Evolutionary conservation across 805 yeast species (phyloP).

Genomic region (Ogataea zsoltii): DNA sequence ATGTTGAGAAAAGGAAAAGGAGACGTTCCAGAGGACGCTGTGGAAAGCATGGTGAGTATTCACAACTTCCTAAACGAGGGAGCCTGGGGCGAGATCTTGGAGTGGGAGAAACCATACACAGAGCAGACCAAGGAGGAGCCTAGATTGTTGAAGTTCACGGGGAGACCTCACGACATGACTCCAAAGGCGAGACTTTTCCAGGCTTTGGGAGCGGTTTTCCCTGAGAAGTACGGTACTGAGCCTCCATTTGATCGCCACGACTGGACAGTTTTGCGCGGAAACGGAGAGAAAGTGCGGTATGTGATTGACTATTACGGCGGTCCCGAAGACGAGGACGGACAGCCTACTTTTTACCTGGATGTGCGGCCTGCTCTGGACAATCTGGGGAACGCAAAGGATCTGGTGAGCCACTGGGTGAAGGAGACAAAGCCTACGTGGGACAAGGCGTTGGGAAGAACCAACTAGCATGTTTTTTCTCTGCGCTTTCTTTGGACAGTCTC

Average conservation of each 20-base stretch:
- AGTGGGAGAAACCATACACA: conserved; percentile 85
- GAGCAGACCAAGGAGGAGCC: conserved; percentile 59
- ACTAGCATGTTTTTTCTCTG: too few relatives aligned
- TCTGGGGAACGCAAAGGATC: conserved; percentile 60
- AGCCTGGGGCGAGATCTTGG: conserved; percentile 91
- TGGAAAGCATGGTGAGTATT: conserved; percentile 94
- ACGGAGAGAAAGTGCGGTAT: conserved; percentile 77
- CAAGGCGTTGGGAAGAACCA: conserved; percentile 62
- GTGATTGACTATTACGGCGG: conserved; percentile 97
- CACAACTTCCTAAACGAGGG: conserved; percentile 97
- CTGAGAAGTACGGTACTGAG: conserved; percentile 66
- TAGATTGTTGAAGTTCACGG: conserved; percentile 81
- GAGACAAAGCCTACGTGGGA: conserved; percentile 59
- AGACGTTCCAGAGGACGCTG: conserved; percentile 92
- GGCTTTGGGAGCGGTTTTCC: conserved; percentile 66
- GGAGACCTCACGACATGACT: conserved; percentile 82
- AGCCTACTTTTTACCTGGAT: conserved; percentile 90
- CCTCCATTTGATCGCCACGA: conserved; percentile 98
- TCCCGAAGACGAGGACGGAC: conserved; percentile 79
- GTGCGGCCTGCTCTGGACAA: conserved; percentile 93
- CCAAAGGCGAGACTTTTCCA: conserved; percentile 82
- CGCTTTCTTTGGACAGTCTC: background rate
- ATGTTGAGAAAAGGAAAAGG: conserved; percentile 94
- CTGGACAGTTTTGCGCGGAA: conserved; percentile 87
- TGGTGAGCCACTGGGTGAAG: conserved; percentile 60